Evolutionary conservation across 257 asterid species (phyloP), one percentile per base, ranked within the genome.

Genomic region (Sherardia arvensis): DNA sequence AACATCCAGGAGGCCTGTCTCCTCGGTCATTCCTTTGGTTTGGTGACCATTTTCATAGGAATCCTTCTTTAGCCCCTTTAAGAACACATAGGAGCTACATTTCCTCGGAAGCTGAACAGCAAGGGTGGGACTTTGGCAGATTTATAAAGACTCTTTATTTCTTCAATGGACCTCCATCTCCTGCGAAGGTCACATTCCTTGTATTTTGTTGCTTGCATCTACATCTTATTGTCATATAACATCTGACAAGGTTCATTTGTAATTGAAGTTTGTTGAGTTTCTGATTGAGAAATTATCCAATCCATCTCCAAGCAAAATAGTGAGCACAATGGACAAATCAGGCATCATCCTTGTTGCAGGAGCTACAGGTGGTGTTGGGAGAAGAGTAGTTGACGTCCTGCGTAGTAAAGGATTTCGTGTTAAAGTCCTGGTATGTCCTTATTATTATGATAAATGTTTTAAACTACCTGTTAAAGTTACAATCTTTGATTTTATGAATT

Each of bases 311-410:
- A 82, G 88, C 75, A 73, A 80, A 81, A 78, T 83, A 43, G 84
- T 67, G 8, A 81, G 81, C 57, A 58, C 70, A 26, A 92, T 92
- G 99, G 78, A 80, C 55, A 64, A 80, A 68, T 81, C 91, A 10
- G 95, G 85, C 64, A 76, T 81, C 43, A 72, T 81, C n/a, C 82
- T 92, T 33, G 99, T 92, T 63, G 88, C 90, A 71, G 99, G 99
- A 73, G 99, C 85, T 60, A 92, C 99, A 29, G 99, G 99, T 68
- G 99, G 99, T 64, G 99, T 92, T 71, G 97, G 99, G 61, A 78
- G 93, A 85, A 84, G 99, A 78, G 95, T 84, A 58, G 95, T 89
- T 70, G 86, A 92, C 69, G 71, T 85, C 62, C 77, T 92, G 64
- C 86, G 84, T 21, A 80, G 69, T 56, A 89, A 82, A 55, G 94